Evolutionary conservation across 169 alveolate genomes (phyloP), one percentile per base, ranked within the genome.

Genomic region (Theileria equi): DNA sequence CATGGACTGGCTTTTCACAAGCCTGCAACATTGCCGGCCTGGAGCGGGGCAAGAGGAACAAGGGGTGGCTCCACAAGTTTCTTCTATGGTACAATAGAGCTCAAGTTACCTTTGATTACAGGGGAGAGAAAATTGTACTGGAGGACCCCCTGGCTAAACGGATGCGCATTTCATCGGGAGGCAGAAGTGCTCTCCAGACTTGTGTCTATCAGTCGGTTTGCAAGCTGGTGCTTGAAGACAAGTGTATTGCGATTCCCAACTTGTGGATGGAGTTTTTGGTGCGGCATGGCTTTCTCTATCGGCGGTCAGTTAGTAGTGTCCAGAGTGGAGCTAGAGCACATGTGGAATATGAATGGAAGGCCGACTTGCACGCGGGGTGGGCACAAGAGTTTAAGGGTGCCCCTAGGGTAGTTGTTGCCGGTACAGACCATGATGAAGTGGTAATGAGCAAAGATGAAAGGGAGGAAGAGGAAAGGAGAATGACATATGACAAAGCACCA

Each of bases 221-320:
- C 35, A 59, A 64, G 43, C 57, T 60, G 43, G 67, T 74, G 8
- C 19, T 74, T 45, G 84, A 74, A 23, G 64, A 64, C 26, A 19
- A 38, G 16, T 7, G 40, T 17, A 34, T 66, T 47, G n/a, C 36
- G 19, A 66, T 74, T 4, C 84, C 78, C 7, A 29, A 59, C 16
- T 62, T 43, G 60, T 74, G 84, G 84, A 44, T 28, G 6, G 84
- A 74, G 58, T 74, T 74, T 38, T 16, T 67, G 67, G 32, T 67
- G 5, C 67, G 79, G 16, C 57, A 55, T 21, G 38, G 70, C 5
- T 67, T 67, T 21, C n/a, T n/a, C n/a, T n/a, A n/a, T n/a, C n/a
- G n/a, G n/a, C n/a, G n/a, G n/a, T n/a, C n/a, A n/a, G n/a, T n/a
- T n/a, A n/a, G n/a, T n/a, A n/a, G n/a, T n/a, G n/a, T n/a, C n/a